These are phyloP conservation scores for Arthonia radiata DNA, from an alignment of 495 filamentous ascomycete species.

Conservation along the genomic window DNA sequence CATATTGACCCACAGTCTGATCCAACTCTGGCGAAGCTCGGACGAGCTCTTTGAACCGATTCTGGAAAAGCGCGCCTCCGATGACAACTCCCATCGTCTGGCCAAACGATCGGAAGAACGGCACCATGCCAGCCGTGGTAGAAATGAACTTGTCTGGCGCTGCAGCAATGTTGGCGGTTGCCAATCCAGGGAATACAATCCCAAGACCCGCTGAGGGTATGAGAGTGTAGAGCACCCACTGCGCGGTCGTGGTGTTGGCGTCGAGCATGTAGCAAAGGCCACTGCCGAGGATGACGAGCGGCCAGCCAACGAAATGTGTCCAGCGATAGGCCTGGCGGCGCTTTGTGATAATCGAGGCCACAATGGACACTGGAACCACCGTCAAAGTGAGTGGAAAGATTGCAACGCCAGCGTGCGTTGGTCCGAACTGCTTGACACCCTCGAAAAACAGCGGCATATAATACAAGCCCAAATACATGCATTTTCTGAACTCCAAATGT, in stretches of 20 bases:
- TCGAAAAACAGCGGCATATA: conserved; percentile 40
- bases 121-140: neutral
- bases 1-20: conserved; percentile 12
- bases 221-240: conserved; percentile 24
- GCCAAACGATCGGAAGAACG: conserved; percentile 32
- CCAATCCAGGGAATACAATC: conserved; percentile 23
- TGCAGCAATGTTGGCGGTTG: conserved; percentile 17
- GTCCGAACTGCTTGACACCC: conserved; percentile 26
- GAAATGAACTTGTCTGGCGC: conserved; percentile 26
- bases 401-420: conserved; percentile 31
- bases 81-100: conserved; percentile 39
- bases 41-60: conserved; percentile 23
- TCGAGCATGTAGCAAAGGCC: conserved; percentile 23
- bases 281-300: conserved; percentile 20
- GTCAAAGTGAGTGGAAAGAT: conserved; percentile 35
- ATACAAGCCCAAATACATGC: no score
- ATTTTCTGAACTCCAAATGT: no score
- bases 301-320: conserved; percentile 26
- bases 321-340: no score
- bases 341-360: conserved; percentile 14
- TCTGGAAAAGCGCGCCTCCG: conserved; percentile 33
- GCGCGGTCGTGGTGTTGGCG: conserved; percentile 15
- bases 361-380: conserved; percentile 21
- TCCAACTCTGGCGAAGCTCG: conserved; percentile 10
- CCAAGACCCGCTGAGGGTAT: conserved; percentile 24